Conservation (phyloP, 2,329 filamentous ascomycete genomes). For the Cercospora beticola region DNA sequence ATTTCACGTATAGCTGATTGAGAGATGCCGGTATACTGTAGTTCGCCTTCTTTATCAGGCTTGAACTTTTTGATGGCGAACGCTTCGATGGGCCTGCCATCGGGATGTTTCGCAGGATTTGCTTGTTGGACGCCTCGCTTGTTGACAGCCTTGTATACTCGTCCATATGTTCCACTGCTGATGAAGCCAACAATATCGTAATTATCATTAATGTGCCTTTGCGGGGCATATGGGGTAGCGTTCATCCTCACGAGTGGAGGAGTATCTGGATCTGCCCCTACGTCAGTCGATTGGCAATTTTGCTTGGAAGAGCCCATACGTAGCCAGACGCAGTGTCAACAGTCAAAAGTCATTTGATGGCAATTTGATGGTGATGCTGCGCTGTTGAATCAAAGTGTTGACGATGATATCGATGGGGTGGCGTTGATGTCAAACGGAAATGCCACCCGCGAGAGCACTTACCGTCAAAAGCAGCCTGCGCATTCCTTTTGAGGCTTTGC, state of each 20-base stretch:
- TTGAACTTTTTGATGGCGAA: slow-evolving; percentile 99
- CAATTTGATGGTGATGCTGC: not conserved
- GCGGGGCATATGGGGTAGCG: slow-evolving; percentile 57
- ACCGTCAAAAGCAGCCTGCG: slow-evolving; percentile 45
- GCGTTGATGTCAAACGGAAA: not conserved
- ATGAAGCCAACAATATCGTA: slow-evolving; percentile 99
- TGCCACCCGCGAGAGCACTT: slow-evolving; percentile 13
- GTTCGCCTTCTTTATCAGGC: slow-evolving; percentile 95
- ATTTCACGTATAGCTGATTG: slow-evolving; percentile 97
- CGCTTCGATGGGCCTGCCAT: slow-evolving; percentile 59
- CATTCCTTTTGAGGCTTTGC: slow-evolving; percentile 37
- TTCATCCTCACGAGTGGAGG: slow-evolving; percentile 38
- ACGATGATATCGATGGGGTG: not conserved
- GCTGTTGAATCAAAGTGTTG: not conserved
- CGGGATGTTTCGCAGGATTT: slow-evolving; percentile 32
- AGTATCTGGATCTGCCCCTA: slow-evolving; percentile 27
- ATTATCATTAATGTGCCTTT: slow-evolving; percentile 84
- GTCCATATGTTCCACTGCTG: slow-evolving; percentile 94
- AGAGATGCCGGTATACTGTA: slow-evolving; percentile 95
- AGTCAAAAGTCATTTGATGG: not conserved
- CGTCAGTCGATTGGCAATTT: slow-evolving; percentile 11
- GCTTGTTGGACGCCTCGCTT: slow-evolving; percentile 59
- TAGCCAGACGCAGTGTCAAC: not conserved
- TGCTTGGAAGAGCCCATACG: slow-evolving; percentile 9
- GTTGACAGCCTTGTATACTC: slow-evolving; percentile 91